A percentile compares a stretch with the other conserved stretches of the same genome.
Conservation (phyloP, 331 rosid genomes). For the Dryas integrifolia region DNA sequence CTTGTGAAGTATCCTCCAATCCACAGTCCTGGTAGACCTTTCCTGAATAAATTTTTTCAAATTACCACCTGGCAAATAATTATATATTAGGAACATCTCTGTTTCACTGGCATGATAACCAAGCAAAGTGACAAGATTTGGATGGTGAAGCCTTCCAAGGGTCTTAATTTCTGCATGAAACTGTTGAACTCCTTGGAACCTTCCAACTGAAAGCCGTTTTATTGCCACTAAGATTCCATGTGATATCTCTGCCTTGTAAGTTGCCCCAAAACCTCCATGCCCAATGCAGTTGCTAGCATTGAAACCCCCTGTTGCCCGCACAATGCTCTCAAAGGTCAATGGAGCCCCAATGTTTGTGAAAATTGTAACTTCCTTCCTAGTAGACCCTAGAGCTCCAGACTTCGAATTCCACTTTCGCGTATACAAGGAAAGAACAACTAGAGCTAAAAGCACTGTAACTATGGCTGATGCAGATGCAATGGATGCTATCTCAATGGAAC, state of each 20-base stretch:
- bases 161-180: slow-evolving; percentile 82
- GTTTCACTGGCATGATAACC: slow-evolving; percentile 91
- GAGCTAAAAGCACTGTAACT: slow-evolving; percentile 75
- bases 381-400: slow-evolving; percentile 58
- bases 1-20: slow-evolving; percentile 90
- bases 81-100: slow-evolving; percentile 86
- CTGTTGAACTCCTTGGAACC: slow-evolving; percentile 87
- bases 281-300: slow-evolving; percentile 90
- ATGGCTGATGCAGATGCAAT: slow-evolving; percentile 90
- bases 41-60: slow-evolving; percentile 84
- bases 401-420: slow-evolving; percentile 80
- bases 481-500: slow-evolving; percentile 85
- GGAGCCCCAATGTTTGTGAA: slow-evolving; percentile 75
- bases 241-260: slow-evolving; percentile 81
- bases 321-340: slow-evolving; percentile 75
- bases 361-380: slow-evolving; percentile 68
- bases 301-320: slow-evolving; percentile 68
- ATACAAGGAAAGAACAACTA: slow-evolving; percentile 60
- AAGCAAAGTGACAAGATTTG: slow-evolving; percentile 75
- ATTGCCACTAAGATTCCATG: slow-evolving; percentile 64
- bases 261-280: slow-evolving; percentile 91
- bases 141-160: slow-evolving; percentile 83
- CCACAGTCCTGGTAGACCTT: slow-evolving; percentile 77
- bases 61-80: slow-evolving; percentile 83
- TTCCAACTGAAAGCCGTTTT: slow-evolving; percentile 84